Evolutionary conservation across 257 asterid genomes (phyloP), one percentile per base, ranked within the genome.

Genomic region (Paulownia fortunei): DNA sequence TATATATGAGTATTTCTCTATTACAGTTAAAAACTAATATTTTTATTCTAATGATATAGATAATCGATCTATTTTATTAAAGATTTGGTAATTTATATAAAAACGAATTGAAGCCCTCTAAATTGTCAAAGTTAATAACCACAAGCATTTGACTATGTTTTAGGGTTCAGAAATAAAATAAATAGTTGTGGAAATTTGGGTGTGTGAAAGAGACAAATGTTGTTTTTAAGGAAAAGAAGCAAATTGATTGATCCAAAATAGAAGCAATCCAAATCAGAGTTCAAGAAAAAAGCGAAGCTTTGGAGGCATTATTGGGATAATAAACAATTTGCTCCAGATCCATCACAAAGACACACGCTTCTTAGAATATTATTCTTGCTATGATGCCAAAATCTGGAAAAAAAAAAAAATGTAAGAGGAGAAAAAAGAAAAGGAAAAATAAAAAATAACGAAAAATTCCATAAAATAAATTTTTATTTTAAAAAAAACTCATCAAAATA

Each of bases 151-250:
- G 44, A 60, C 55, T 34, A 32, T 26, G n/a, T 23, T 46, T 36
- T 23, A 5, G 27, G 18, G 62, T 49, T 49, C 1, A 44, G 12
- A 49, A 59, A 46, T 0, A 9, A 5, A 36, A 21, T 36, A 6
- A 5, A 3, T 3, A 54, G 15, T 15, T 51, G 67, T 78, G 30
- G 30, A 66, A 67, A 52, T 64, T 37, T 26, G 73, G 82, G 36
- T n/a, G 74, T 79, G 78, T 72, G 86, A 85, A 73, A 74, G 84
- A 52, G 84, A 82, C 83, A 84, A 18, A 75, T 61, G 79, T 74
- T 71, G 81, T 54, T 82, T 82, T 79, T 81, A 59, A 76, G 73
- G 27, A 61, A 62, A 79, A 73, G 59, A 55, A 59, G 36, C 10
- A 16, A 2, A 5, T 16, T 23, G 54, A 5, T 77, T 67, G 82